Percentiles rank a stretch among this genome's conserved stretches.
Conservation (phyloP, 202 grass and related monocot species). For the Zoysia matrella region DNA sequence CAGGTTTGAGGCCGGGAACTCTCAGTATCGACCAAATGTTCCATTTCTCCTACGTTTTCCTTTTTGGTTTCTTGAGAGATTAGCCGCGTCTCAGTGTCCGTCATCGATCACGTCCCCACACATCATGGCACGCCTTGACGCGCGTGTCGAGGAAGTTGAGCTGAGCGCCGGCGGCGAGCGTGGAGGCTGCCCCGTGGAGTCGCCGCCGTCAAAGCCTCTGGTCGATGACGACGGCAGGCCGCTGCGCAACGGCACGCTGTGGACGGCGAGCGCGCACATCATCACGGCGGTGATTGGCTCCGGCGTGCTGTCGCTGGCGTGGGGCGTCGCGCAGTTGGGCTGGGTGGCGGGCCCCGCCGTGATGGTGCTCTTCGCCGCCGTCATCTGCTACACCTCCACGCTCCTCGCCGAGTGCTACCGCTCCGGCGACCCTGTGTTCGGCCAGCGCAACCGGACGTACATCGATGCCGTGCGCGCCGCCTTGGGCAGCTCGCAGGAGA, state of each 20-base stretch:
- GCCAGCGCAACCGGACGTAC: constrained; percentile 72
- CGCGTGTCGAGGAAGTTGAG: too few species aligned
- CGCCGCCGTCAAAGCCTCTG: not conserved
- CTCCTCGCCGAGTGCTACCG: constrained; percentile 31
- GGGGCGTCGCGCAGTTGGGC: not conserved
- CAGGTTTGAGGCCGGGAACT: too few species aligned
- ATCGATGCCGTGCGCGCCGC: constrained; percentile 72
- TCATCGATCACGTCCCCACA: too few species aligned
- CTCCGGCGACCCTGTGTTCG: constrained; percentile 23
- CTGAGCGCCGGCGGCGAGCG: not conserved
- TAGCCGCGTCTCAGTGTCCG: too few species aligned
- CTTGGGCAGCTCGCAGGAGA: constrained; percentile 36
- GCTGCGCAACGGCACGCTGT: constrained; percentile 35
- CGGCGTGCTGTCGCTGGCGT: constrained; percentile 80
- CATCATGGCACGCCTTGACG: too few species aligned
- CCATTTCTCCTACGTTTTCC: too few species aligned
- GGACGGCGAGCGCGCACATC: constrained; percentile 92
- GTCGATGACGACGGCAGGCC: constrained; percentile 12
- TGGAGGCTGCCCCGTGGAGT: not conserved
- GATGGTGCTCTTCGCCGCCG: constrained; percentile 28
- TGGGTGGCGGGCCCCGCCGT: constrained; percentile 6
- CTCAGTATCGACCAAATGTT: too few species aligned
- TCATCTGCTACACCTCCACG: constrained; percentile 22
- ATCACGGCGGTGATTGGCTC: constrained; percentile 95
- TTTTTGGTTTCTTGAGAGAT: too few species aligned